Evolutionary conservation across 441 rosid species (phyloP).

Genomic region (Erodium trifolium): DNA sequence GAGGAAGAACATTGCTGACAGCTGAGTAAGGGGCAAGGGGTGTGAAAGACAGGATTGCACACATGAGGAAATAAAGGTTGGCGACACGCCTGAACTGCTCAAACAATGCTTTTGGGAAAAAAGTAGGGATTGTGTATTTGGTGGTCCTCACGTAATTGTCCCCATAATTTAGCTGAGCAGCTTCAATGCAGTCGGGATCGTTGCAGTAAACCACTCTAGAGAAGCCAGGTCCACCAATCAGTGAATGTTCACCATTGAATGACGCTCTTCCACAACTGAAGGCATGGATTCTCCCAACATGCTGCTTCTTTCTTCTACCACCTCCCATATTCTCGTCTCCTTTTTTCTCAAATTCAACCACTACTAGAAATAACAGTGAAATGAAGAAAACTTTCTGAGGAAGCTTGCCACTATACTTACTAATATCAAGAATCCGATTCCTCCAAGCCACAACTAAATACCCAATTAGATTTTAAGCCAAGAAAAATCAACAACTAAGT

Average conservation of each 20-base stretch:
- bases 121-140: slow-evolving; percentile 66
- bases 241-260: slow-evolving; percentile 60
- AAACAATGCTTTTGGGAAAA: slow-evolving; percentile 75
- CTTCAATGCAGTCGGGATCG: slow-evolving; percentile 59
- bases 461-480: background rate
- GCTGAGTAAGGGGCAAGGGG: slow-evolving; percentile 71
- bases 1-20: slow-evolving; percentile 71
- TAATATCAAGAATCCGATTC: background rate
- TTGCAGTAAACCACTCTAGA: slow-evolving; percentile 77
- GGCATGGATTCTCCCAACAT: slow-evolving; percentile 59
- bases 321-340: slow-evolving; percentile 10
- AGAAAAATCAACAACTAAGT: background rate
- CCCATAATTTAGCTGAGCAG: slow-evolving; percentile 40
- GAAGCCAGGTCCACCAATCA: slow-evolving; percentile 94
- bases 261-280: slow-evolving; percentile 60
- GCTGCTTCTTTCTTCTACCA: slow-evolving; percentile 49
- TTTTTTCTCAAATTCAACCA: background rate
- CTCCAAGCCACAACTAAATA: background rate
- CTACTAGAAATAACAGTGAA: background rate
- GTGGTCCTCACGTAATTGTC: slow-evolving; percentile 75
- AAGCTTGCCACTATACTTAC: background rate
- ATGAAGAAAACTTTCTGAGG: background rate
- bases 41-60: slow-evolving; percentile 73
- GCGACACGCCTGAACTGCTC: slow-evolving; percentile 97
- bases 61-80: slow-evolving; percentile 69